These are phyloP conservation scores for Aspergillus bertholletiae DNA, from an alignment of 495 filamentous ascomycete genomes.

Conservation along the genomic window DNA sequence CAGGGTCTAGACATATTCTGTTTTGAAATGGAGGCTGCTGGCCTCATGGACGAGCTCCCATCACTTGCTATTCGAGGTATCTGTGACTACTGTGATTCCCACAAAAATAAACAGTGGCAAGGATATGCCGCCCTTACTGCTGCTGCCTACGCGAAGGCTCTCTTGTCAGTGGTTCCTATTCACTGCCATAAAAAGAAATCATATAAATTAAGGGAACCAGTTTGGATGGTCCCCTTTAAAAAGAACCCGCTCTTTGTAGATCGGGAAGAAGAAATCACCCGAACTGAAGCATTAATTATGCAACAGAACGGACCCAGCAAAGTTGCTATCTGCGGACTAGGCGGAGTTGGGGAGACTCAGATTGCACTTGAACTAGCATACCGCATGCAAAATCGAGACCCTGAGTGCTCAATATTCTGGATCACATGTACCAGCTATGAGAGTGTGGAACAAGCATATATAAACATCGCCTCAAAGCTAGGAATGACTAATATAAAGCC, in stretches of 20 bases:
- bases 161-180: not conserved
- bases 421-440: slow-evolving; percentile 36
- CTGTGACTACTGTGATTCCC: too few relatives aligned
- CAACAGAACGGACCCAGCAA: not conserved
- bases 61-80: too few relatives aligned
- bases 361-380: slow-evolving; percentile 47
- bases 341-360: slow-evolving; percentile 51
- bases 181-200: not conserved
- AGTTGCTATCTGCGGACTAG: slow-evolving; percentile 39
- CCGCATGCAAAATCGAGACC: slow-evolving; percentile 29
- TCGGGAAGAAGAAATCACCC: slow-evolving; percentile 1
- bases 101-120: not conserved
- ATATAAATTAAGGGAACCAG: not conserved
- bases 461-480: slow-evolving; percentile 29
- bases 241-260: not conserved
- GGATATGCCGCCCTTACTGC: not conserved
- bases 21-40: too few relatives aligned
- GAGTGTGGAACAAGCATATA: slow-evolving; percentile 43
- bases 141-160: not conserved
- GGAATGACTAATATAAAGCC: slow-evolving; percentile 17
- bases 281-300: not conserved
- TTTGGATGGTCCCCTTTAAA: too few relatives aligned
- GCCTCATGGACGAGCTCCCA: too few relatives aligned
- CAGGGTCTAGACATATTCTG: not conserved
- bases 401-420: slow-evolving; percentile 50